Evolutionary conservation across 2,329 filamentous ascomycete species (phyloP).

Genomic region (Venturia effusa): DNA sequence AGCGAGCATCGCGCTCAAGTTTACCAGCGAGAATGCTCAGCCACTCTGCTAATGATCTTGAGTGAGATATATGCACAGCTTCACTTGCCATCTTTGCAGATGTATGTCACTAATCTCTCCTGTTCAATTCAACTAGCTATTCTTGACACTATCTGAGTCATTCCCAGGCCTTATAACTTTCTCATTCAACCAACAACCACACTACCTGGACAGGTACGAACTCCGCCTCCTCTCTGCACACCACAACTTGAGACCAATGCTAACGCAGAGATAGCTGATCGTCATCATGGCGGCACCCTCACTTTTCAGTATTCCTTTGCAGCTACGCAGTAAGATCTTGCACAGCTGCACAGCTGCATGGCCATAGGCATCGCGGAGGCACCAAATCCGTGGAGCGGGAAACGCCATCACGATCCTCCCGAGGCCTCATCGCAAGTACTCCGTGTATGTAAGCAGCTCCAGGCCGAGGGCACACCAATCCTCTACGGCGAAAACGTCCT

Average conservation of each 20-base stretch:
- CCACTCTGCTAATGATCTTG: no score
- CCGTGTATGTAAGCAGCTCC: neutral
- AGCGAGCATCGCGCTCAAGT: no score
- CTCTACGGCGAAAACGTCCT: neutral
- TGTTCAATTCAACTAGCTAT: no score
- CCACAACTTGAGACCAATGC: neutral
- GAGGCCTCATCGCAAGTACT: neutral
- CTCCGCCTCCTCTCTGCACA: no score
- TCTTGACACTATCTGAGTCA: no score
- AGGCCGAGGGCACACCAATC: neutral
- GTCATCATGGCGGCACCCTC: neutral
- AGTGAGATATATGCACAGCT: no score
- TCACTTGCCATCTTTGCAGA: no score
- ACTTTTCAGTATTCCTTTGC: neutral
- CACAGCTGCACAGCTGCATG: neutral
- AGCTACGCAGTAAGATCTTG: neutral
- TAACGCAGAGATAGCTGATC: neutral
- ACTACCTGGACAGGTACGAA: no score
- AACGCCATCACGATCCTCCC: neutral
- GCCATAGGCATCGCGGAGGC: neutral
- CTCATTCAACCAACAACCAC: no score
- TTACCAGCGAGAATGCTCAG: no score
- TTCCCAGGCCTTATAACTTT: no score
- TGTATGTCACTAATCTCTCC: no score
- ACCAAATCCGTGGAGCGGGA: neutral